These are phyloP conservation scores for Amanita inopinata DNA, from an alignment of 768 basidiomycete species.

Conservation along the genomic window DNA sequence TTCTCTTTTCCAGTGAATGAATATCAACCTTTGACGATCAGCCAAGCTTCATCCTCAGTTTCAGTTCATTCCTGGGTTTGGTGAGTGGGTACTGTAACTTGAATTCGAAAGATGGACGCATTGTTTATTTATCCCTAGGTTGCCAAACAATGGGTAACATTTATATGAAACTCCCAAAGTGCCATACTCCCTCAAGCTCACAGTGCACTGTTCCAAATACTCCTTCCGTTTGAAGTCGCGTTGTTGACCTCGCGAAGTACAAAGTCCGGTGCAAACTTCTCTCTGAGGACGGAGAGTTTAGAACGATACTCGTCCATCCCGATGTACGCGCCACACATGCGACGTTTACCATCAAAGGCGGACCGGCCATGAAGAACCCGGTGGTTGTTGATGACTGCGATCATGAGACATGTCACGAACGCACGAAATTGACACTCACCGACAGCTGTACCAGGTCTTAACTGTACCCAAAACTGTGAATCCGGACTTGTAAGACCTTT, in stretches of 20 bases:
- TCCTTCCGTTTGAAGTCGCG: constrained; percentile 29
- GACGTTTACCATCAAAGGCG: constrained; percentile 74
- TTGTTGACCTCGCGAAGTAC: constrained; percentile 18
- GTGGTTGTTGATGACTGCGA: constrained; percentile 81
- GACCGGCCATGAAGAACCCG: constrained; percentile 94
- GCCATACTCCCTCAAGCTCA: constrained; percentile 25
- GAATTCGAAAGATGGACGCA: constrained; percentile 3
- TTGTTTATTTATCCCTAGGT: constrained; percentile 1
- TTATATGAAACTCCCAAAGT: too few relatives aligned
- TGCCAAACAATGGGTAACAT: constrained; percentile 1
- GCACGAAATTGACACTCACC: constrained; percentile 36
- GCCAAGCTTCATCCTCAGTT: neutral
- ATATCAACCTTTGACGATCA: neutral
- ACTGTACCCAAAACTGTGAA: constrained; percentile 86
- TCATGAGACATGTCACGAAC: neutral
- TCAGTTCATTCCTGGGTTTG: neutral
- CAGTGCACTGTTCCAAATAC: constrained; percentile 49
- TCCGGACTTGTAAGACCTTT: constrained; percentile 64
- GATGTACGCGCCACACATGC: constrained; percentile 96
- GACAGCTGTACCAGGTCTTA: constrained; percentile 80
- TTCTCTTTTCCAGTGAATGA: too few relatives aligned
- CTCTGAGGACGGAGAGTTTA: constrained; percentile 56
- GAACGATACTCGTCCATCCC: constrained; percentile 86
- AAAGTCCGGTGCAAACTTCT: constrained; percentile 39
- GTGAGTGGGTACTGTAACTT: neutral